Evolutionary conservation across 441 rosid species (phyloP), one percentile per base, ranked within the genome.

Genomic region (Croton setiger): DNA sequence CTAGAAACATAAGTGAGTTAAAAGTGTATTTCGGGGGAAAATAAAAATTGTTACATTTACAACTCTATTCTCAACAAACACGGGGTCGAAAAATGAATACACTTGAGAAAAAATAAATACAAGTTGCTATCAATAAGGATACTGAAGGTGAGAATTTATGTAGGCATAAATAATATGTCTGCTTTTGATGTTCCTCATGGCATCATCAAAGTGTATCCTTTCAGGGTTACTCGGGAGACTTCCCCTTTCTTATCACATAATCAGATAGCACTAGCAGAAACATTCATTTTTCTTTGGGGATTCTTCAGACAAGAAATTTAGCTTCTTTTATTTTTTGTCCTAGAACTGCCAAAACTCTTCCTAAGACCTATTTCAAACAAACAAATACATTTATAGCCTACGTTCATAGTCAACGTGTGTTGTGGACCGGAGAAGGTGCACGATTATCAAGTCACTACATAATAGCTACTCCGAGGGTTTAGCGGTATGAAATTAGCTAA

Each of bases 361-460:
- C 18, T 13, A 52, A 52, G 31, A 37, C 49, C 20, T 43, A 62
- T 8, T 10, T 48, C 10, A 35, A 65, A 65, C 60, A 65, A 66
- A n/a, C 21, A 36, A 37, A 21, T 18, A 37, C 17, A 5, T 65
- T 27, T 27, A 27, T 35, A 65, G 18, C 11, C 44, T 7, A 1
- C n/a, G 3, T 64, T 18, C 43, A 13, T 0, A 54, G 60, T 35
- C 55, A 37, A 35, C 44, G 48, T 11, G 39, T 10, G 37, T 3
- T 36, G 2, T 52, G 27, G 68, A 12, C 10, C 23, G 47, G 10
- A 64, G 21, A 45, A 45, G 18, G 18, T 15, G 56, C 27, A 13
- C 49, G 8, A 21, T 17, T 21, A 20, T 14, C 31, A 12, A 21
- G 53, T 20, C 23, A 23, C 35, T 18, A 8, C 20, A 3, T 23